Evolutionary conservation across 345 rosid genomes (phyloP), one percentile per base, ranked within the genome.

Genomic region (Fremontodendron californicum): DNA sequence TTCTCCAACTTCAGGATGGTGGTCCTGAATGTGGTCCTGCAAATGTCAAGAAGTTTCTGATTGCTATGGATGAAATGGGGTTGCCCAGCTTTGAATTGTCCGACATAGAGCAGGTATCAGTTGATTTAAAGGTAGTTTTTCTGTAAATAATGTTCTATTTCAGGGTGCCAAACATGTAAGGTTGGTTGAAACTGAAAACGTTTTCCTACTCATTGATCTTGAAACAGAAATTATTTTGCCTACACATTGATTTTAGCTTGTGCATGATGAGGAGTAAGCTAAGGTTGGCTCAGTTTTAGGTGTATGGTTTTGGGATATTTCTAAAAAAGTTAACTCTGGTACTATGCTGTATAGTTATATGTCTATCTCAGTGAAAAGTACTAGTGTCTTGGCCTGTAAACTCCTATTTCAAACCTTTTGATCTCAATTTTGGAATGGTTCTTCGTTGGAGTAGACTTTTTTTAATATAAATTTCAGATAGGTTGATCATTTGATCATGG

Each of bases 31-130:
- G 85, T 75, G 88, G 85, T 78, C 81, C 77, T 51, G 78, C 77
- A 62, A 83, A 84, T 19, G 74, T 91, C 58, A 78, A 80, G 79
- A 79, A 78, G 73, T 92, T 91, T 87, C 80, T 90, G 58, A 82
- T 82, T 69, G 91, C 87, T 54, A 86, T 90, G 91, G 94, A 90
- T 78, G 94, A 87, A 81, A 85, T 90, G 89, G 89, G 86, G 19
- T 84, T 92, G 81, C 90, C 91, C 42, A 84, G 87, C 74, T 92
- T 92, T 86, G 92, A 85, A 31, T 78, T 77, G 66, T 88, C 90
- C 10, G 92, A 89, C 78, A 77, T 90, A 80, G 87, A 90, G 61
- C 90, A 89, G 92, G 93, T 88, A 60, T 49, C 42, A 37, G 21
- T 67, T 29, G 46, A 33, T 46, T 62, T 66, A 43, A 27, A 27